These are phyloP conservation scores for Tulasnella sp. DNA, from an alignment of 768 basidiomycete species.

Conservation along the genomic window DNA sequence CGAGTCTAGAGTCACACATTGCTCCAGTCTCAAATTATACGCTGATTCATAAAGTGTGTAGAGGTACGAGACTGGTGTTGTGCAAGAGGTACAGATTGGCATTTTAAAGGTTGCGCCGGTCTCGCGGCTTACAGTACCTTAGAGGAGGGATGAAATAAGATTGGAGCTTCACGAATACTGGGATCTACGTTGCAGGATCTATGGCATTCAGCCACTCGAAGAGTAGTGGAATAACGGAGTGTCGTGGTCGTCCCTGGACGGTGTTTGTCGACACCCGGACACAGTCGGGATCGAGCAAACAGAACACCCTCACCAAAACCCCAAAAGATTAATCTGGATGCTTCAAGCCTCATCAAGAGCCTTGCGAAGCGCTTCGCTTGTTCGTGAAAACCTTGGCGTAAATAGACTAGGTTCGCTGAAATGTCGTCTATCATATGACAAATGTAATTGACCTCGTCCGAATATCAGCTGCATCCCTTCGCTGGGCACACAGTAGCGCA, in stretches of 20 bases:
- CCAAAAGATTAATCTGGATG: background rate
- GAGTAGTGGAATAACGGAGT: background rate
- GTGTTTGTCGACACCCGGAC: background rate
- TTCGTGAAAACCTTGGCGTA: background rate
- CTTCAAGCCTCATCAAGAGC: background rate
- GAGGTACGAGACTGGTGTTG: conserved; percentile 52
- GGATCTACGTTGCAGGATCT: too few relatives aligned
- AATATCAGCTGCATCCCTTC: background rate
- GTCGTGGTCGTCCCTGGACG: background rate
- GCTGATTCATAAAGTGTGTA: conserved; percentile 78
- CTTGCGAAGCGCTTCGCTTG: background rate
- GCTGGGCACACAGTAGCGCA: background rate
- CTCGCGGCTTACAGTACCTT: too few relatives aligned
- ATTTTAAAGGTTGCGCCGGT: conserved; percentile 33
- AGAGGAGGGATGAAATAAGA: too few relatives aligned
- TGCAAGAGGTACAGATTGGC: conserved; percentile 78
- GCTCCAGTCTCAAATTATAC: conserved; percentile 71
- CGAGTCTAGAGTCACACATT: conserved; percentile 53
- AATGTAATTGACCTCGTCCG: background rate
- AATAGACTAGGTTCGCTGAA: background rate
- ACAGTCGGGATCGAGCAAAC: background rate
- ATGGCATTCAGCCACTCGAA: too few relatives aligned
- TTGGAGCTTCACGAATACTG: background rate
- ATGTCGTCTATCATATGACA: background rate
- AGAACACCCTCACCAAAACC: background rate